phyloP scores from a whole-genome alignment of 257 asterid genomes.

The Capsicum baccatum region DNA sequence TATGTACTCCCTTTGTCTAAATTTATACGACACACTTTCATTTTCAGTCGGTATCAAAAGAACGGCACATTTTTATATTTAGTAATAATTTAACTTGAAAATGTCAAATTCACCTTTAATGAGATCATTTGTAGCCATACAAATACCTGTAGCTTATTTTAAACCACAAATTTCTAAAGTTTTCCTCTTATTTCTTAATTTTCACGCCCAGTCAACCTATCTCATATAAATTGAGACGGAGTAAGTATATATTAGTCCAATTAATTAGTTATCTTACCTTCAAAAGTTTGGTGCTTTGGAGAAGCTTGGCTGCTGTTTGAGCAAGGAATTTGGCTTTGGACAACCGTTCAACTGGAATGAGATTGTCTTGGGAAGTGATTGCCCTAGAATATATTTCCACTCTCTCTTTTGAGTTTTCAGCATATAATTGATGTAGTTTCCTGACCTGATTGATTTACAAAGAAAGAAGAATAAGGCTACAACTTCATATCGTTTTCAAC shows the following conservation, averaged over 20 bases:
- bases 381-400: slow-evolving; percentile 51
- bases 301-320: slow-evolving; percentile 60
- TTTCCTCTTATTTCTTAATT: too few species aligned
- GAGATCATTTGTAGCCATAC: too few species aligned
- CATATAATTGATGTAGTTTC: slow-evolving; percentile 47
- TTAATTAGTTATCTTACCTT: background rate
- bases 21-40: too few species aligned
- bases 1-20: background rate
- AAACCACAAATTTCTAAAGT: too few species aligned
- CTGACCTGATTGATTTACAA: slow-evolving; percentile 23
- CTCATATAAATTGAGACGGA: too few species aligned
- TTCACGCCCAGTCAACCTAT: too few species aligned
- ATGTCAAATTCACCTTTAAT: too few species aligned
- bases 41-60: too few species aligned
- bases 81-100: too few species aligned
- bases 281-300: slow-evolving; percentile 44
- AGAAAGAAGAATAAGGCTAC: background rate
- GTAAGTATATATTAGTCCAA: background rate
- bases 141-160: too few species aligned
- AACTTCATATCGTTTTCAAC: background rate
- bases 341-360: slow-evolving; percentile 41
- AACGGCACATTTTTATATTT: too few species aligned
- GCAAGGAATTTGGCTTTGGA: slow-evolving; percentile 55
- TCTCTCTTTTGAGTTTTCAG: slow-evolving; percentile 58
- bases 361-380: slow-evolving; percentile 36